Percentiles rank a stretch among this genome's conserved stretches.
Evolutionary conservation across 2,329 filamentous ascomycete species (phyloP).

Genomic region (Albifimbria verrucaria): DNA sequence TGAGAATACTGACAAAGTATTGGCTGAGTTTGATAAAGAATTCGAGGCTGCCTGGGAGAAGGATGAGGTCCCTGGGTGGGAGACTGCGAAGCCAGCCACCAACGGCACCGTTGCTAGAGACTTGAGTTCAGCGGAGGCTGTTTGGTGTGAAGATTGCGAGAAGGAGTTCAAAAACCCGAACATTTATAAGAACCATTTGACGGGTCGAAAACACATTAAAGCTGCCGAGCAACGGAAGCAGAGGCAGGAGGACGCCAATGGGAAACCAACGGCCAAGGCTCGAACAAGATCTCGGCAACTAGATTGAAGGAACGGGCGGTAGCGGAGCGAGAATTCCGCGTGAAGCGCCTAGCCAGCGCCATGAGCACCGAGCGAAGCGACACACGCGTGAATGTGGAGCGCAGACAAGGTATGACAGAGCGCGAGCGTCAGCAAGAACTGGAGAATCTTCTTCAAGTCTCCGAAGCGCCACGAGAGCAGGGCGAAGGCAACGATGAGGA

Average conservation of each 20-base stretch:
- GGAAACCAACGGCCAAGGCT: constrained; percentile 21
- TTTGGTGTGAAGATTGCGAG: constrained; percentile 89
- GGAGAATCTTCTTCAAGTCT: constrained; percentile 68
- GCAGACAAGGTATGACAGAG: constrained; percentile 96
- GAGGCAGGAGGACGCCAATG: constrained; percentile 36
- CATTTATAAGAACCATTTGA: constrained; percentile 85
- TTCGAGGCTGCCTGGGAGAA: constrained; percentile 82
- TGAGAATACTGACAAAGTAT: constrained; percentile 78
- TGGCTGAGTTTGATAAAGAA: constrained; percentile 73
- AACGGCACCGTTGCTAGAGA: constrained; percentile 21
- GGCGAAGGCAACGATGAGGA: constrained; percentile 62
- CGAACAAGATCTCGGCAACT: constrained; percentile 33
- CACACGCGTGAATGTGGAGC: constrained; percentile 91
- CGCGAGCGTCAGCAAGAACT: constrained; percentile 91
- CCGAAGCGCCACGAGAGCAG: constrained; percentile 26
- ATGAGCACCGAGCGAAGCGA: constrained; percentile 88
- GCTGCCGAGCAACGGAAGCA: constrained; percentile 65
- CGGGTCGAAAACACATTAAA: constrained; percentile 88
- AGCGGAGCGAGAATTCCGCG: constrained; percentile 81
- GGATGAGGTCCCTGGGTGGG: constrained; percentile 78
- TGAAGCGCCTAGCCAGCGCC: constrained; percentile 73
- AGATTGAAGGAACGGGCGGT: constrained; percentile 84
- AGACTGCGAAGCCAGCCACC: constrained; percentile 46
- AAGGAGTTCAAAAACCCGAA: constrained; percentile 96
- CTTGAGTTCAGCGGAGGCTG: constrained; percentile 53